Base-by-base conservation (phyloP, 2,329 filamentous ascomycete species). In the Harringtonia aguacate region DNA sequence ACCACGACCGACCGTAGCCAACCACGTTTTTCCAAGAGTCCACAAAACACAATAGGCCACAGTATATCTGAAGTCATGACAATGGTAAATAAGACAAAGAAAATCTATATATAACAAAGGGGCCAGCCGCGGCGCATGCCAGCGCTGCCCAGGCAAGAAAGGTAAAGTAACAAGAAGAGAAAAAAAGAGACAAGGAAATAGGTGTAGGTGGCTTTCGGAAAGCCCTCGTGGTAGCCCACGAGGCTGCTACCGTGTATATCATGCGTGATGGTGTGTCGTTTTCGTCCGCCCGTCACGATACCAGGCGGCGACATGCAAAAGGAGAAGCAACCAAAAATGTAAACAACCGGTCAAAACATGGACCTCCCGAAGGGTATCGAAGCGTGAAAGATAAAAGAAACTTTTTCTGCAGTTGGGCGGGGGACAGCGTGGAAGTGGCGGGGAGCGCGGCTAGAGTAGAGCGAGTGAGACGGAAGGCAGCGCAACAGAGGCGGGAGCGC, bases 301-400 rank as follows among this genome's bases (percentile, higher is more conserved):
- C 27, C 34, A 8, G 14, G 17, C 30, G 22, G 30, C 36, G 36
- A 47, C 27, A 40, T 30, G 31, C 30, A 44, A 46, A 44, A 40
- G 22, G n/a, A 35, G 43, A 39, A 43, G n/a, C 10, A 30, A 35
- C 20, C 35, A 39, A 36, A 47, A 30, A 40, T 30, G 31, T 21
- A 44, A 46, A 46, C 54, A 50, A 53, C 44, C 44, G 48, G 52
- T 49, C 50, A 46, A 49, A 56, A 59, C 56, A 52, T 47, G 52
- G 46, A 52, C 56, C 58, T 61, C 60, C 59, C 58, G 59, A 63
- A 61, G 65, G 65, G 65, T 68, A 68, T 68, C 65, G 63, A 66
- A 67, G 58, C 57, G 57, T 56, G 63, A 58, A 53, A 46, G 41
- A 46, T 30, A 24, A 46, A 27, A 40, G 41, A 51, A 45, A 12